Evolutionary conservation across 1,284 basidiomycete genomes (phyloP), one percentile per base, ranked within the genome.

Genomic region (Cystobasidiaceae sp.): DNA sequence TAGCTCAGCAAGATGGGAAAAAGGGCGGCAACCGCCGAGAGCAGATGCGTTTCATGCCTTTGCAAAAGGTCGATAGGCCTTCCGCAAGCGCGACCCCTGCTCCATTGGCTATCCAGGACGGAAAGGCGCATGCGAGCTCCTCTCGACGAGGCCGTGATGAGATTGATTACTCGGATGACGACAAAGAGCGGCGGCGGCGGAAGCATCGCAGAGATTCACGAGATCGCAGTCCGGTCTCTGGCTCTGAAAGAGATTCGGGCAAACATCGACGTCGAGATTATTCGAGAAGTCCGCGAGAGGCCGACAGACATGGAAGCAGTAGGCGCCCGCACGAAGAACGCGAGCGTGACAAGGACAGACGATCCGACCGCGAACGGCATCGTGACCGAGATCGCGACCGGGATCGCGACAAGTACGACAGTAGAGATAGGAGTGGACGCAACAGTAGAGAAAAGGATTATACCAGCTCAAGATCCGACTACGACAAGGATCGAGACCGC

Each of bases 331-430:
- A n/a, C n/a, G n/a, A n/a, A n/a, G n/a, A n/a, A n/a, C n/a, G n/a
- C n/a, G n/a, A n/a, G n/a, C n/a, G n/a, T n/a, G 50, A 52, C 17
- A 39, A 25, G 3, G 15, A 37, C 5, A 33, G 50, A 23, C 15
- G 19, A 11, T 19, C 23, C 5, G 50, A 52, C 6, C 32, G 33
- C 11, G 50, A 34, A n/a, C n/a, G n/a, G n/a, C n/a, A n/a, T n/a
- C n/a, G n/a, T 33, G 49, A 54, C 13, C 13, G 66, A 44, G 69
- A 69, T n/a, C 37, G 58, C 39, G 67, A 62, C 70, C 76, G 64
- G 65, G 77, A 70, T 74, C 76, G 49, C 71, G 78, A 49, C 60
- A 71, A 41, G 66, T 74, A 78, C 32, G 71, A 71, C 6, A 76
- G 77, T 52, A 55, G 67, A 15, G 70, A 74, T 56, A 68, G 69